Base-by-base conservation (phyloP, 2,329 filamentous ascomycete species). In the Claviceps sp. region DNA sequence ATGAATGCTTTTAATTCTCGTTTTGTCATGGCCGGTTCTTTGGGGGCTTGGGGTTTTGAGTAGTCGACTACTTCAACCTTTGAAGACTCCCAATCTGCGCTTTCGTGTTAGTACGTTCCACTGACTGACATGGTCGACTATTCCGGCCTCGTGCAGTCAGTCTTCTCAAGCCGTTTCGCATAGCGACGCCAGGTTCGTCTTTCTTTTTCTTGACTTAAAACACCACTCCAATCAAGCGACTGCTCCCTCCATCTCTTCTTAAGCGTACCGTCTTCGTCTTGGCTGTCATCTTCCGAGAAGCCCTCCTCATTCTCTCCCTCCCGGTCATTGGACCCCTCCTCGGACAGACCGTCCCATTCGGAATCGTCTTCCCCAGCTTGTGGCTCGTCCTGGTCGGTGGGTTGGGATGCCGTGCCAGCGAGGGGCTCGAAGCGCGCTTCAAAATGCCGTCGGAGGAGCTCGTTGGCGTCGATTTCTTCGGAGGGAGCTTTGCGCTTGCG, bases 381-480 rank as follows among this genome's bases (percentile, higher is more conserved):
- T 1, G 24, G 63, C 20, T 62, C 55, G 20, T 63, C 54, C 30
- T 52, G 52, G n/a, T 58, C 62, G 7, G 38, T 18, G 47, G 7
- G 20, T 11, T 36, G 7, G 20, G 44, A 24, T 3, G 26, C 2
- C 5, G 13, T 47, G 62, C 67, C 65, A 42, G 73, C 73, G 41
- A 95, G 67, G 8, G 91, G 89, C 63, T 82, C 79, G 71, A 96
- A 97, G 63, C 86, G 83, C 30, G 87, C 80, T 69, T 96, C 93
- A 63, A 97, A 97, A 64, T 91, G 85, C 59, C 80, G 81, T 53
- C 83, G 82, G 62, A 98, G 87, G 53, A 90, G 77, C 52, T 84
- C 87, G 59, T 87, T 81, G 13, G 85, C 75, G 54, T 82, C 76
- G 57, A 78, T 72, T 42, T 70, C 24, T 24, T 30, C 65, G 1